Conservation (phyloP, 2,329 filamentous ascomycete species). For the Lizonia empirigonia region DNA sequence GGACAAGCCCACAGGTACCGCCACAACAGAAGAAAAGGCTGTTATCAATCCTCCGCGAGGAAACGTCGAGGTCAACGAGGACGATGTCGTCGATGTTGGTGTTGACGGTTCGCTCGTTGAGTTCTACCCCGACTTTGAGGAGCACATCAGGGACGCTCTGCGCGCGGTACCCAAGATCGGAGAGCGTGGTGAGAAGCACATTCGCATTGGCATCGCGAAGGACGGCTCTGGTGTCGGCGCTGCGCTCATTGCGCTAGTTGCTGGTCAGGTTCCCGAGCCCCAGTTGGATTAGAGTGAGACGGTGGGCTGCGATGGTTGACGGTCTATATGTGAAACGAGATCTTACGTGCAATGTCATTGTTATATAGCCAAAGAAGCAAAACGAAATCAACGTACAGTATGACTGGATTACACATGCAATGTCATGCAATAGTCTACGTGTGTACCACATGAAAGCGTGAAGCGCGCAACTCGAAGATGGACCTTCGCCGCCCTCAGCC, state of each 20-base stretch:
- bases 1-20: conserved; percentile 33
- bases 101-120: conserved; percentile 95
- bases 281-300: conserved; percentile 14
- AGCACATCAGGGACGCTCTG: conserved; percentile 84
- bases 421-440: too few relatives aligned
- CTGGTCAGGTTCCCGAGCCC: conserved; percentile 58
- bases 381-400: not conserved
- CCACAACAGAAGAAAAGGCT: conserved; percentile 48
- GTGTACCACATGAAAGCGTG: too few relatives aligned
- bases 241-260: conserved; percentile 90
- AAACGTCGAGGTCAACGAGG: conserved; percentile 52
- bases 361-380: not conserved
- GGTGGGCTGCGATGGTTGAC: not conserved
- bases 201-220: conserved; percentile 94
- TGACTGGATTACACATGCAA: too few relatives aligned
- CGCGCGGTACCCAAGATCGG: conserved; percentile 79
- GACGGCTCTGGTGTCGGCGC: conserved; percentile 96
- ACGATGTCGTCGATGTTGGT: conserved; percentile 83
- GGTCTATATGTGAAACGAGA: conserved; percentile 12
- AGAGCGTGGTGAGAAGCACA: conserved; percentile 76
- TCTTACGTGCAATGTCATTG: conserved; percentile 4
- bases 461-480: too few relatives aligned
- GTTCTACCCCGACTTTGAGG: conserved; percentile 91
- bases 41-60: conserved; percentile 42
- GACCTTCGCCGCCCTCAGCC: too few relatives aligned